These are phyloP conservation scores for Cordyceps farinosa DNA, from an alignment of 2,329 filamentous ascomycete genomes.

Conservation along the genomic window DNA sequence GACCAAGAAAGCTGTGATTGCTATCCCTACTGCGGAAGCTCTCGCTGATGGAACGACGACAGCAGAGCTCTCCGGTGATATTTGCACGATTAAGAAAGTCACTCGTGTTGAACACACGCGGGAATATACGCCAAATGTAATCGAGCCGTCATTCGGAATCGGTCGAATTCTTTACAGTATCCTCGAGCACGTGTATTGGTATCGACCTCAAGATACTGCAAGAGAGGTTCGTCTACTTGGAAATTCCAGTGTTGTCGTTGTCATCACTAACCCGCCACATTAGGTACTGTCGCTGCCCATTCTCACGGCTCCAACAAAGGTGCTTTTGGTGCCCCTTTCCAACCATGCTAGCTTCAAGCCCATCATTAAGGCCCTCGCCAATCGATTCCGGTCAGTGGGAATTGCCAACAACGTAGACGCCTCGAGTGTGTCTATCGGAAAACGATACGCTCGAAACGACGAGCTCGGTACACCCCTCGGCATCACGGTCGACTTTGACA, in stretches of 20 bases:
- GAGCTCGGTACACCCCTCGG: constrained; percentile 86
- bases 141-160: constrained; percentile 92
- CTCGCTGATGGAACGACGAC: constrained; percentile 19
- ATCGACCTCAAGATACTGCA: constrained; percentile 61
- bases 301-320: constrained; percentile 77
- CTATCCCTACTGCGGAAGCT: constrained; percentile 12
- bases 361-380: constrained; percentile 61
- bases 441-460: constrained; percentile 84
- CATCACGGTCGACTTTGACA: constrained; percentile 89
- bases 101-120: constrained; percentile 68
- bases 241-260: too few species aligned
- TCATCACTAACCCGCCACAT: background rate
- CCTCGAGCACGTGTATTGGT: constrained; percentile 86
- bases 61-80: constrained; percentile 14
- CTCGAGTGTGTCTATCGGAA: constrained; percentile 80
- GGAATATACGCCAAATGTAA: constrained; percentile 86
- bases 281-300: constrained; percentile 42
- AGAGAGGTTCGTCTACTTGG: constrained; percentile 44
- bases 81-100: constrained; percentile 21
- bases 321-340: constrained; percentile 78
- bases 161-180: constrained; percentile 47
- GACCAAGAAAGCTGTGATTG: constrained; percentile 16
- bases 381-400: constrained; percentile 65
- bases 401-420: constrained; percentile 78
- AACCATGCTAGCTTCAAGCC: constrained; percentile 70